These are phyloP conservation scores for Penicillium antarcticum DNA, from an alignment of 495 filamentous ascomycete species.

Conservation along the genomic window DNA sequence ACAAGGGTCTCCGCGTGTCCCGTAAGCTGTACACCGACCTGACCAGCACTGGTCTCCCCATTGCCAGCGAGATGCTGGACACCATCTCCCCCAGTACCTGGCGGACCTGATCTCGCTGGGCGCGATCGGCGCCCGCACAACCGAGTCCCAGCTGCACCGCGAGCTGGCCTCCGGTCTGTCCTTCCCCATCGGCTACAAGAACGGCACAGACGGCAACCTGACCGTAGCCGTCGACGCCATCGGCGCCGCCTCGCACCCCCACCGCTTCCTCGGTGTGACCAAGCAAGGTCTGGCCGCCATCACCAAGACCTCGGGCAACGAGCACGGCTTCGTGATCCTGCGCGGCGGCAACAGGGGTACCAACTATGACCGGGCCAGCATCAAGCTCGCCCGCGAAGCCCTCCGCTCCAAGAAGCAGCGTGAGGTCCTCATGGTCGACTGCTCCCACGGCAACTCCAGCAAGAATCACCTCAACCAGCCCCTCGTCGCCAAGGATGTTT, in stretches of 20 bases:
- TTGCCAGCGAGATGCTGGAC: constrained; percentile 96
- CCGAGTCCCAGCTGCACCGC: constrained; percentile 91
- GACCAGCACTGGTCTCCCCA: constrained; percentile 81
- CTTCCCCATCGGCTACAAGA: constrained; percentile 99
- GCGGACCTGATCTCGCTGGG: constrained; percentile 94
- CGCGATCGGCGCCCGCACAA: constrained; percentile 95
- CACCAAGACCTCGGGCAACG: constrained; percentile 86
- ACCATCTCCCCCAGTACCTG: constrained; percentile 97
- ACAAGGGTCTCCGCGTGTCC: constrained; percentile 90
- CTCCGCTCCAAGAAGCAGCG: constrained; percentile 81
- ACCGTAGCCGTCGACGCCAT: constrained; percentile 96
- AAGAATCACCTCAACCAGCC: constrained; percentile 84
- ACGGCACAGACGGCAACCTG: constrained; percentile 94
- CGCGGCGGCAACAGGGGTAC: constrained; percentile 90
- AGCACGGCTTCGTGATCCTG: constrained; percentile 95
- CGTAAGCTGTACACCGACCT: constrained; percentile 88
- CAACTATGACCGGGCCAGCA: constrained; percentile 85
- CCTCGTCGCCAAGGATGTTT: constrained; percentile 77
- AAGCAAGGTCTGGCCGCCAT: constrained; percentile 97
- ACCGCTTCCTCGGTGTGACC: constrained; percentile 99
- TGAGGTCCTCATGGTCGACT: constrained; percentile 95
- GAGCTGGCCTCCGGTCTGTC: constrained; percentile 95
- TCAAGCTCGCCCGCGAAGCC: constrained; percentile 73
- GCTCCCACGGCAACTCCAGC: constrained; percentile 77
- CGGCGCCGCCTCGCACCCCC: constrained; percentile 82